Evolutionary conservation across 345 rosid species (phyloP), one percentile per base, ranked within the genome.

Genomic region (Kandelia obovata): DNA sequence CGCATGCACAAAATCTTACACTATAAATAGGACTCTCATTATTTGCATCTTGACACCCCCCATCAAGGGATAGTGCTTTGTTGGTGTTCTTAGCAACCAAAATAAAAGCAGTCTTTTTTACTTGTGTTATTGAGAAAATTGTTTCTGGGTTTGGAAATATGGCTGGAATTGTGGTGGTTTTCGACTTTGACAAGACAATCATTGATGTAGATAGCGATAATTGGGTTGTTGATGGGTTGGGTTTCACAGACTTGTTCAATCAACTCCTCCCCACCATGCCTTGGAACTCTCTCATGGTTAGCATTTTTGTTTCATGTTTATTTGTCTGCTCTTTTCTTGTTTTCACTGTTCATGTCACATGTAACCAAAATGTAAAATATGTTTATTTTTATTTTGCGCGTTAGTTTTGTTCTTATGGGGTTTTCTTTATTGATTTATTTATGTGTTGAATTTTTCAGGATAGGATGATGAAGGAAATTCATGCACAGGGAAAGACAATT

Each of bases 181-280:
- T 92, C 59, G 97, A 92, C 60, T 93, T 93, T 26, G 96, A 93
- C 76, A 86, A 90, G 81, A 92, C 98, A 1, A 92, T 90, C 67
- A 68, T 92, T 58, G 97, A 93, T 32, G 84, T 82, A n/a, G 98
- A 90, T 63, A 90, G 97, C 49, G 98, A 93, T 51, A 90, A 90
- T 30, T 93, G 91, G 88, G 92, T 90, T 0, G 35, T 92, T 15
- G 96, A 92, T 71, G 93, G 67, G 68, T 73, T 92, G 76, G 97
- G 98, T 62, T 82, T 81, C 57, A 85, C 92, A 20, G 90, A 85
- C 35, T 73, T 83, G 83, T 92, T 89, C 87, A 80, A 89, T 61
- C 86, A 84, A 39, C 98, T 92, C 64, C 97, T 90, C 23, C 92
- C 90, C 2, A 86, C 93, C 82, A 87, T 89, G 93, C 93, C 97